Conservation (phyloP, 1,284 basidiomycete species). For the Cerrena zonata region DNA sequence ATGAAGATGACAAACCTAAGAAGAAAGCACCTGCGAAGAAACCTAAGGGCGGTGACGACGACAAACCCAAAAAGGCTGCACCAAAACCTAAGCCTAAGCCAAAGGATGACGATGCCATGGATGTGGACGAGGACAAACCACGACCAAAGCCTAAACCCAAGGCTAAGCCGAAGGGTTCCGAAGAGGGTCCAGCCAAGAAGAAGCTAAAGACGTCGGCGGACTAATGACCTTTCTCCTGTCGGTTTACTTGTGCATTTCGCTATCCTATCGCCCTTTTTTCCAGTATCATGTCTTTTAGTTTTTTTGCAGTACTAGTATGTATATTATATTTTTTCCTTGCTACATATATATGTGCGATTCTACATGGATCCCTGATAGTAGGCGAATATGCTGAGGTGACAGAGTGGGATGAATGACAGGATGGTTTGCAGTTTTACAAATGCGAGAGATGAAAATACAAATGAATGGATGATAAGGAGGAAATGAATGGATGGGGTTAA, state of each 20-base stretch:
- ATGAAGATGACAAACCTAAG: conserved; percentile 25
- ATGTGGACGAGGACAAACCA: conserved; percentile 30
- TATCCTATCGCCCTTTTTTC: too few relatives aligned
- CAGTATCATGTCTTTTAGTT: neutral
- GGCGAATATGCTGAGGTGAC: neutral
- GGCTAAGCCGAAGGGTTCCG: conserved; percentile 43
- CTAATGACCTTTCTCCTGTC: conserved; percentile 12
- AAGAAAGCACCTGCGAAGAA: conserved; percentile 39
- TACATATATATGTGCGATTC: neutral
- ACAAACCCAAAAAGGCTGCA: conserved; percentile 31
- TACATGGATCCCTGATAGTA: neutral
- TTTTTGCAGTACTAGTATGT: neutral
- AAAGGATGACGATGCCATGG: conserved; percentile 36
- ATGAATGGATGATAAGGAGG: neutral
- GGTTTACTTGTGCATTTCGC: neutral
- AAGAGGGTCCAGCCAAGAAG: conserved; percentile 64
- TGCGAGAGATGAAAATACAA: neutral
- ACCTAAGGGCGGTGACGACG: conserved; percentile 35
- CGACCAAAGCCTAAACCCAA: conserved; percentile 41
- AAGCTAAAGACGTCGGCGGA: conserved; percentile 48
- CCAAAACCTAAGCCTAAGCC: conserved; percentile 37
- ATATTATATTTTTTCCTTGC: neutral
- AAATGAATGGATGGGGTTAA: neutral
- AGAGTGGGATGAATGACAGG: neutral
- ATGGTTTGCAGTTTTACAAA: neutral